A percentile compares a stretch with the other conserved stretches of the same genome.
Evolutionary conservation across 2,329 filamentous ascomycete species (phyloP).

Genomic region (Penicillium thymicola): DNA sequence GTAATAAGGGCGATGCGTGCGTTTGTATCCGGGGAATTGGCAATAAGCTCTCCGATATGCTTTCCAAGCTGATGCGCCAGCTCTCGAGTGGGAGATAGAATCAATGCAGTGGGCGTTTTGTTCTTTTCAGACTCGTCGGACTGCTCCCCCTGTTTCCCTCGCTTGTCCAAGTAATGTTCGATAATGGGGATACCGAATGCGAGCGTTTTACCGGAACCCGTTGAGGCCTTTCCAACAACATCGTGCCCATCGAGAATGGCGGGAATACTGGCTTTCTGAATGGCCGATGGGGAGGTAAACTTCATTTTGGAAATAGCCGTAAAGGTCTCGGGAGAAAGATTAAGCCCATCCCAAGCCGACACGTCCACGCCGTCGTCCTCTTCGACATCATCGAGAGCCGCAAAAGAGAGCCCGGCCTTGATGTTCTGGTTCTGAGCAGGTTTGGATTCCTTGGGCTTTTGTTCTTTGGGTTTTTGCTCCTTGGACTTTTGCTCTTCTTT

Average conservation of each 20-base stretch:
- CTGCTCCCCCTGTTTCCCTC: slow-evolving; percentile 34
- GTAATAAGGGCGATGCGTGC: slow-evolving; percentile 77
- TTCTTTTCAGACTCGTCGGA: slow-evolving; percentile 38
- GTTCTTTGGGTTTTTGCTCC: slow-evolving; percentile 11
- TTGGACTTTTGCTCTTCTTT: slow-evolving; percentile 26
- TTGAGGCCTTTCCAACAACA: slow-evolving; percentile 92
- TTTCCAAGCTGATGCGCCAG: slow-evolving; percentile 85
- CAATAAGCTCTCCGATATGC: slow-evolving; percentile 74
- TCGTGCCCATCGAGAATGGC: slow-evolving; percentile 79
- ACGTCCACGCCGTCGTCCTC: slow-evolving; percentile 64
- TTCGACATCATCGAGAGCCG: slow-evolving; percentile 37
- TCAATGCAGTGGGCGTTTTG: slow-evolving; percentile 64
- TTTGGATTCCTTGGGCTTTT: slow-evolving; percentile 25
- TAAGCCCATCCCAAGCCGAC: slow-evolving; percentile 72
- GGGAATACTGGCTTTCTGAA: slow-evolving; percentile 78
- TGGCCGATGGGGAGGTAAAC: slow-evolving; percentile 75
- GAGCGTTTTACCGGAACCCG: slow-evolving; percentile 93
- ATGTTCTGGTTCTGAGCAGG: slow-evolving; percentile 34
- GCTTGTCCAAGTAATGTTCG: slow-evolving; percentile 68
- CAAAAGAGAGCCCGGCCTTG: slow-evolving; percentile 37
- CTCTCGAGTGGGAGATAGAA: slow-evolving; percentile 89
- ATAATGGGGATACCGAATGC: slow-evolving; percentile 93
- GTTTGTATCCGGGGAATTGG: slow-evolving; percentile 58
- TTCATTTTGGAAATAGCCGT: slow-evolving; percentile 73
- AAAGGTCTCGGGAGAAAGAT: slow-evolving; percentile 68